Evolutionary conservation across 2,329 filamentous ascomycete species (phyloP), one percentile per base, ranked within the genome.

Genomic region (Fusarium phyllophilum): DNA sequence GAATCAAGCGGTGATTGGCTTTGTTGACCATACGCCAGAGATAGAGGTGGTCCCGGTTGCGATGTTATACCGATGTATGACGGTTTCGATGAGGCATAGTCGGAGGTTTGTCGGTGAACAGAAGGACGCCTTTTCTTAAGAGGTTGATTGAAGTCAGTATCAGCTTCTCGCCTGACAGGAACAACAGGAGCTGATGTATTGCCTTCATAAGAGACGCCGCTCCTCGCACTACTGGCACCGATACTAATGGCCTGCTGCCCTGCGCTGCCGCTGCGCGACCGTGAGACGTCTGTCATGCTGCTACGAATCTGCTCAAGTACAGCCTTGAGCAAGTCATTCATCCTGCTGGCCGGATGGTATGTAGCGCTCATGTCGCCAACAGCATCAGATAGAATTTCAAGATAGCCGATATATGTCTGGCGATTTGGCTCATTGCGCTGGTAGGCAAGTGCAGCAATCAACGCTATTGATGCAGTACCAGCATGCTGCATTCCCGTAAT

Each of bases 311-410:
- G 86, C 12, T 83, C 79, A 44, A 88, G 82, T n/a, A 89, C 86
- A n/a, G 84, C 84, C 67, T 86, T 84, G 8, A 89, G 83, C 11
- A 89, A 82, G 22, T 83, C 81, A 36, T 87, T 85, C 87, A 89
- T 89, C 59, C 85, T 83, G 39, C 85, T 84, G 1, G 87, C 87
- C 3, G 88, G 87, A 62, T 88, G 84, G 76, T 88, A 89, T 3
- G 85, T 85, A 26, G 83, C 78, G 52, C 84, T 83, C 87, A 89
- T 88, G 70, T 89, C 88, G 26, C 84, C 81, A 13, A 89, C 82
- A 8, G 86, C 85, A 17, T 84, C 82, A 0, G 86, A 85, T 4
- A 89, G 82, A 41, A 87, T 87, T 78, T 89, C 86, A 17, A 89
- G 84, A 76, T 88, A 88, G 52, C 81, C 79, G 39, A 85, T 77